Base-by-base conservation (phyloP, 108 stramenopile genomes). In the Conticribra guillardii region DNA sequence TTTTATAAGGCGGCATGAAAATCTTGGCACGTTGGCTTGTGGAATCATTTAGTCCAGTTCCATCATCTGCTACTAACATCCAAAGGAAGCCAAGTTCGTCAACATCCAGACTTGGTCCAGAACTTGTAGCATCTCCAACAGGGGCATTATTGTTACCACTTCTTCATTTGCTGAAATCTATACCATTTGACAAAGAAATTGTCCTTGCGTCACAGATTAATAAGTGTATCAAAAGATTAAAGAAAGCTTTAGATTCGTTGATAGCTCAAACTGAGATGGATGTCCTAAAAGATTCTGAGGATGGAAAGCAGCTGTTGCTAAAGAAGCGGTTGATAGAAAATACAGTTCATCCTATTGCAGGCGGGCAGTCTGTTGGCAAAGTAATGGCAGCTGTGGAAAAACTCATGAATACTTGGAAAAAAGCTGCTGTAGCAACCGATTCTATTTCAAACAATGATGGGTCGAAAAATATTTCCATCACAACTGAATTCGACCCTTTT, bases 181-280 rank as follows among this genome's bases (percentile, higher is more conserved):
- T 76, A 19, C 75, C 75, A 50, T 76, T 76, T 47, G 60, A 76
- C 34, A 76, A 76, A 68, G 60, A 68, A 8, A 34, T 76, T 55
- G 49, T 76, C n/a, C 47, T 76, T 21, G 66, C 60, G 68, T 76
- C 74, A 3, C 58, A 67, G 1, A 62, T 76, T 24, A 57, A 76
- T 52, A 76, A 76, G 55, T 61, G 28, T 9, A 76, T 76, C 30
- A 76, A 68, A 62, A 49, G 74, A n/a, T 49, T 61, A 32, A 76
- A 76, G 29, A 76, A 68, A 55, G 66, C 67, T 19, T 51, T 76
- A 15, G 53, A 60, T 49, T 48, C 58, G 46, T 45, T 68, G 45
- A 46, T 54, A 8, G 61, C 54, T 15, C 54, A 46, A 21, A 58
- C 61, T 17, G 61, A 76, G 48, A 45, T 32, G 15, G 45, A 54